These are phyloP conservation scores for Carallia pectinifolia DNA, from an alignment of 345 rosid genomes.

Conservation along the genomic window DNA sequence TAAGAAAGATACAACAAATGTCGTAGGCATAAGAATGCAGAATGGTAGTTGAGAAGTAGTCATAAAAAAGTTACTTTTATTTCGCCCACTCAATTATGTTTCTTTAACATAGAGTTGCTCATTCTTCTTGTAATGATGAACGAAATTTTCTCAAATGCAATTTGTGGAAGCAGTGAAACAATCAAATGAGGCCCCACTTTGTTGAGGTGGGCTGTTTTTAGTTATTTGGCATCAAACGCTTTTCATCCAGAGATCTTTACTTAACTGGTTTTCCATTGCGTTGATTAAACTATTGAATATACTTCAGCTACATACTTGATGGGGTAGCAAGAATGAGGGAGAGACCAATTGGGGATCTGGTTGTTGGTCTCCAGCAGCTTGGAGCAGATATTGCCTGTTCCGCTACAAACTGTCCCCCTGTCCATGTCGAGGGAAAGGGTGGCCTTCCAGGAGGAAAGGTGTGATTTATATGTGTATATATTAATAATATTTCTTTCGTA, in stretches of 20 bases:
- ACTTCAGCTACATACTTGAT: constrained; percentile 78
- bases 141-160: neutral
- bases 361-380: constrained; percentile 83
- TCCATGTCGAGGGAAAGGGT: constrained; percentile 69
- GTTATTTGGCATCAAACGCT: neutral
- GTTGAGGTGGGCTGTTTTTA: neutral
- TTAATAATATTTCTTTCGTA: neutral
- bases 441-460: constrained; percentile 99
- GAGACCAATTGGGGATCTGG: constrained; percentile 93
- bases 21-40: neutral
- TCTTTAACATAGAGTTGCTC: neutral
- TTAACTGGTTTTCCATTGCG: neutral
- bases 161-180: neutral
- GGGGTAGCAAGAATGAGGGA: constrained; percentile 97
- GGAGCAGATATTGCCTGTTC: constrained; percentile 83
- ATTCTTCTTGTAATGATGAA: neutral
- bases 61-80: neutral
- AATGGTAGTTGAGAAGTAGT: neutral
- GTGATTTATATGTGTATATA: neutral
- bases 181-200: neutral
- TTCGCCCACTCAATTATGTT: neutral
- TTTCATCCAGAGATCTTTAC: neutral
- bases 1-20: neutral
- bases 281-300: neutral
- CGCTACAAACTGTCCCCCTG: constrained; percentile 84